Conservation (phyloP, 345 rosid species). For the Brassica rapa region DNA sequence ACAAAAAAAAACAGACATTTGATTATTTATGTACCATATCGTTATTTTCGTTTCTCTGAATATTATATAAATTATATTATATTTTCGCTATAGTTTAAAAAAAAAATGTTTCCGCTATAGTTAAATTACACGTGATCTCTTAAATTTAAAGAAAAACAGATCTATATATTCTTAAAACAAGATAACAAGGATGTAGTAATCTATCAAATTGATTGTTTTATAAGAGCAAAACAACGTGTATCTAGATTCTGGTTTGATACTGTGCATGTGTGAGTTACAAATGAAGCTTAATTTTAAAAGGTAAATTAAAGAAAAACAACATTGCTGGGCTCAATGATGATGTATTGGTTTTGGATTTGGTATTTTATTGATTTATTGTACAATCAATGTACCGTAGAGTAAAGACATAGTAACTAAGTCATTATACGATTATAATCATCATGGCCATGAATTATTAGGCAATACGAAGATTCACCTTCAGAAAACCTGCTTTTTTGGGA, state of each 20-base stretch:
- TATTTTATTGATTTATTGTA: constrained; percentile 1
- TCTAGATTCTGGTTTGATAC: not conserved
- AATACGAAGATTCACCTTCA: not conserved
- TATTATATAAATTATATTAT: too few relatives aligned
- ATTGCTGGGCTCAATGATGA: constrained; percentile 26
- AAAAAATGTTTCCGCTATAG: too few relatives aligned
- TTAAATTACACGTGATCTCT: too few relatives aligned
- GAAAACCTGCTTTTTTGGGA: not conserved
- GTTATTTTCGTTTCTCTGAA: too few relatives aligned
- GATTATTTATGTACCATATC: too few relatives aligned
- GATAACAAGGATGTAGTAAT: too few relatives aligned
- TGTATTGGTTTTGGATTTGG: not conserved
- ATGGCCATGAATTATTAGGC: not conserved
- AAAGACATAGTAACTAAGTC: constrained; percentile 30
- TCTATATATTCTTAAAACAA: too few relatives aligned
- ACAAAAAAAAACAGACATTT: too few relatives aligned
- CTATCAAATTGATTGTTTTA: not conserved
- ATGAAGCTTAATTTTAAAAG: not conserved
- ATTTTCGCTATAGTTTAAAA: too few relatives aligned
- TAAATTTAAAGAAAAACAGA: too few relatives aligned
- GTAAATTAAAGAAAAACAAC: not conserved
- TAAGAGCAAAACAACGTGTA: not conserved
- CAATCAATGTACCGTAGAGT: constrained; percentile 22
- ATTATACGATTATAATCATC: constrained; percentile 23
- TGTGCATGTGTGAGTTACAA: not conserved